Evolutionary conservation across 768 basidiomycete species (phyloP).

Genomic region (Phanerochaete sordida): DNA sequence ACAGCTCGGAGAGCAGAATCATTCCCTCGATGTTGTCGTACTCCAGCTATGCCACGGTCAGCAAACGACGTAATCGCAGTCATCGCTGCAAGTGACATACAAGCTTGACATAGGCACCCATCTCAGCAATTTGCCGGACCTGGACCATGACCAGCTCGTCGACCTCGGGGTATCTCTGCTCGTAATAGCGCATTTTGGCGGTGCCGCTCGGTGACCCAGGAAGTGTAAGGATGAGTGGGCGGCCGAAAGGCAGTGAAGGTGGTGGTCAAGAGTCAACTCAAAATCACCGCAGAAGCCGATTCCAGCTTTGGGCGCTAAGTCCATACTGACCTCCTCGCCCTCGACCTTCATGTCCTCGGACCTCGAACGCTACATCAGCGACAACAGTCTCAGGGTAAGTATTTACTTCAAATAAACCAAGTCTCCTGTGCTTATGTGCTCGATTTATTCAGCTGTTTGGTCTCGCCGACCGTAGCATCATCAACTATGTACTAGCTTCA

Average conservation of each 20-base stretch:
- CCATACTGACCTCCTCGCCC: background rate
- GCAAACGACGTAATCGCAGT: background rate
- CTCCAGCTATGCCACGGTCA: slow-evolving; percentile 63
- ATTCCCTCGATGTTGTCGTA: slow-evolving; percentile 99
- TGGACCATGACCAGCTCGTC: slow-evolving; percentile 99
- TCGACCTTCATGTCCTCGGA: slow-evolving; percentile 50
- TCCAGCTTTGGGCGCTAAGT: background rate
- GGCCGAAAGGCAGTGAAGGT: background rate
- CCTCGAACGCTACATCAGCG: slow-evolving; percentile 71
- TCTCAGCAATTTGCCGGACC: slow-evolving; percentile 98
- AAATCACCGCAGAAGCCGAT: background rate
- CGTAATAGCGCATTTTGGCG: slow-evolving; percentile 81
- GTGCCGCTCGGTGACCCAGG: background rate
- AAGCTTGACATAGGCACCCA: slow-evolving; percentile 99
- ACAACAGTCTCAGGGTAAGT: slow-evolving; percentile 69
- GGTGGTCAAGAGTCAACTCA: slow-evolving; percentile 4
- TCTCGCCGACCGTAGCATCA: slow-evolving; percentile 76
- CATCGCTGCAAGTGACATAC: slow-evolving; percentile 43
- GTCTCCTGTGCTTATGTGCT: background rate
- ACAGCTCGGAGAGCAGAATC: slow-evolving; percentile 98
- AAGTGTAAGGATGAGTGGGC: background rate
- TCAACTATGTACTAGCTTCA: slow-evolving; percentile 85
- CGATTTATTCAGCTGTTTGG: slow-evolving; percentile 64
- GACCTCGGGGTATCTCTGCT: slow-evolving; percentile 91
- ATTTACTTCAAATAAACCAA: background rate